These are phyloP conservation scores for Calycina herbarum DNA, from an alignment of 2,329 filamentous ascomycete genomes.

Conservation along the genomic window DNA sequence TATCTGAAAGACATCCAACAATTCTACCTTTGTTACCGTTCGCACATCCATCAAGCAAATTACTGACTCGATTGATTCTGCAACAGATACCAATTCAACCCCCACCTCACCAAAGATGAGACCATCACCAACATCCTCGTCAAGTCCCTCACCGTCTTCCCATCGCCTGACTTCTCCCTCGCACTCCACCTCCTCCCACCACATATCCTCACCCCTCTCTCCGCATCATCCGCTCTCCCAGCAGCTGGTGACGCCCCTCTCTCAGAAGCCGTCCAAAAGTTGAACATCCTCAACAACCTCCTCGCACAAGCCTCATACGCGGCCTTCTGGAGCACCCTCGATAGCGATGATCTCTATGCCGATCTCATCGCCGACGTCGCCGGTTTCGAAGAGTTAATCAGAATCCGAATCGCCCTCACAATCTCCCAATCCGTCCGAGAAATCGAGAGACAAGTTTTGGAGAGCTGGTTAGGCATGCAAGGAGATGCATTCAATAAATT, in stretches of 20 bases:
- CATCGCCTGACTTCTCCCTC: constrained; percentile 91
- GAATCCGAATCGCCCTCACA: constrained; percentile 84
- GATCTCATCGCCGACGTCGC: constrained; percentile 92
- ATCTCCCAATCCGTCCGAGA: constrained; percentile 80
- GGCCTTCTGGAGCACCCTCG: constrained; percentile 88
- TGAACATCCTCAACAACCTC: constrained; percentile 68
- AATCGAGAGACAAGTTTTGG: constrained; percentile 65
- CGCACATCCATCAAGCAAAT: neutral
- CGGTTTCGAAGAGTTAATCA: constrained; percentile 93
- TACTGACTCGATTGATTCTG: constrained; percentile 22
- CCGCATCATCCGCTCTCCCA: constrained; percentile 48
- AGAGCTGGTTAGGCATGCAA: constrained; percentile 74
- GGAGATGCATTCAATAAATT: constrained; percentile 73
- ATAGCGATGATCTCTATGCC: constrained; percentile 92
- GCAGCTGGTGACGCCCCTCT: constrained; percentile 65
- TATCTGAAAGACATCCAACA: constrained; percentile 60
- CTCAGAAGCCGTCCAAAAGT: constrained; percentile 78
- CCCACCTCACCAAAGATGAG: constrained; percentile 94
- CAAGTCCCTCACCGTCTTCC: constrained; percentile 97
- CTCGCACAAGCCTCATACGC: constrained; percentile 89
- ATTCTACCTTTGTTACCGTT: constrained; percentile 10
- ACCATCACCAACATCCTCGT: constrained; percentile 98
- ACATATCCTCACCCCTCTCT: constrained; percentile 66
- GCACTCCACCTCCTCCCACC: constrained; percentile 91
- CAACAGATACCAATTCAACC: constrained; percentile 96